Evolutionary conservation across 2,329 filamentous ascomycete species (phyloP), one percentile per base, ranked within the genome.

Genomic region (Pezicula radicicola): DNA sequence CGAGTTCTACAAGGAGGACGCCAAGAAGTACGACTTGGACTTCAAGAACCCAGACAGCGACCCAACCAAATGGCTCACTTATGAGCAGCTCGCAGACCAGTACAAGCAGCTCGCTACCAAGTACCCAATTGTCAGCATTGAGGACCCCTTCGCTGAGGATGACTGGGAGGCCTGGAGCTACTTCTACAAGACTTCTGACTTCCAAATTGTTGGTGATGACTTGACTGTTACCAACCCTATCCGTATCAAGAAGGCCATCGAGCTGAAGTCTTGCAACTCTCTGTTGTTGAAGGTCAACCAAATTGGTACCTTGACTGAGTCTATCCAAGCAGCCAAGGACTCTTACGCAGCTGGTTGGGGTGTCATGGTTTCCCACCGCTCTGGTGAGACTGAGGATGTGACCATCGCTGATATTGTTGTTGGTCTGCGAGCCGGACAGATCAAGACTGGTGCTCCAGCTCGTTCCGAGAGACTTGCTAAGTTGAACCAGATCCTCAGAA

Each of bases 111-210:
- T 99, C 57, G 81, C 83, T 72, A 83, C 86, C 83, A 97, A 96
- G 81, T 99, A 99, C 81, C 93, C 94, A 68, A 99, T 99, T 70
- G 91, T 97, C 78, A 90, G 85, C 75, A 97, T 99, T 67, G 94
- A 99, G 81, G 94, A 99, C 74, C 94, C 94, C 72, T 99, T 99
- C 78, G 93, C 91, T 61, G 94, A 99, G 85, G 94, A 97, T 70
- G 94, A 99, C 83, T 99, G 94, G 94, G 93, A 97, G 85, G 94
- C 94, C 58, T 99, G 94, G 94, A 96, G 90, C 85, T 96, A 97
- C 87, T 99, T 97, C 88, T 96, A 88, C 88, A 97, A 97, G 89
- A 94, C 90, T 67, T 91, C 91, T 71, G 87, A 97, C 76, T 92
- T 95, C 82, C 94, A 99, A 84, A 91, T 99, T 71, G 94, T 99